Evolutionary conservation across 129 eudicot genomes (phyloP).

Genomic region (Helianthus tuberosus): DNA sequence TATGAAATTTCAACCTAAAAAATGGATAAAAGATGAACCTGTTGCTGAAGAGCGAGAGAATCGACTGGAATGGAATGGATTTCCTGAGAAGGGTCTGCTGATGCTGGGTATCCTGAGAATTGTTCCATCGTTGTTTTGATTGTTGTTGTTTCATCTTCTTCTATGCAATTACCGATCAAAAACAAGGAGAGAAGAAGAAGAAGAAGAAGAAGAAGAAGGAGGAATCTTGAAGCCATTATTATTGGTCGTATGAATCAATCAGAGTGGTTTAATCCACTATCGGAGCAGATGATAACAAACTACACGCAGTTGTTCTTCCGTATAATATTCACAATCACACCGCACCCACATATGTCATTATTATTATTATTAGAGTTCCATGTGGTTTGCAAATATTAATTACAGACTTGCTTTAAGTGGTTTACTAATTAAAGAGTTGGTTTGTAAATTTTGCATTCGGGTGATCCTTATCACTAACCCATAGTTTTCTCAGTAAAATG

Average conservation of each 20-base stretch:
- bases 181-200: conserved; percentile 21
- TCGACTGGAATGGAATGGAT: conserved; percentile 48
- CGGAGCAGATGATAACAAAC: too few relatives aligned
- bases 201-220: conserved; percentile 12
- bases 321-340: too few relatives aligned
- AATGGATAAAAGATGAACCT: conserved; percentile 37
- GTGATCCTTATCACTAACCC: too few relatives aligned
- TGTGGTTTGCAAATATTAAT: too few relatives aligned
- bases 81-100: conserved; percentile 24
- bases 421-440: too few relatives aligned
- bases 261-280: too few relatives aligned
- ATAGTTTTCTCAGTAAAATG: too few relatives aligned
- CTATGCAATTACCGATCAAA: conserved; percentile 5
- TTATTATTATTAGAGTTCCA: too few relatives aligned
- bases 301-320: too few relatives aligned
- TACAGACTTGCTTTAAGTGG: too few relatives aligned
- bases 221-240: conserved; percentile 41
- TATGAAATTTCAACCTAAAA: not conserved
- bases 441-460: too few relatives aligned
- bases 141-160: conserved; percentile 33
- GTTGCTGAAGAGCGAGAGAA: conserved; percentile 55
- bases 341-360: too few relatives aligned
- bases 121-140: conserved; percentile 80
- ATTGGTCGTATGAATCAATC: not conserved
- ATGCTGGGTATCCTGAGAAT: conserved; percentile 75